phyloP scores from a whole-genome alignment of 371 early-diverging fungal species.

The Mortierella sp. region DNA sequence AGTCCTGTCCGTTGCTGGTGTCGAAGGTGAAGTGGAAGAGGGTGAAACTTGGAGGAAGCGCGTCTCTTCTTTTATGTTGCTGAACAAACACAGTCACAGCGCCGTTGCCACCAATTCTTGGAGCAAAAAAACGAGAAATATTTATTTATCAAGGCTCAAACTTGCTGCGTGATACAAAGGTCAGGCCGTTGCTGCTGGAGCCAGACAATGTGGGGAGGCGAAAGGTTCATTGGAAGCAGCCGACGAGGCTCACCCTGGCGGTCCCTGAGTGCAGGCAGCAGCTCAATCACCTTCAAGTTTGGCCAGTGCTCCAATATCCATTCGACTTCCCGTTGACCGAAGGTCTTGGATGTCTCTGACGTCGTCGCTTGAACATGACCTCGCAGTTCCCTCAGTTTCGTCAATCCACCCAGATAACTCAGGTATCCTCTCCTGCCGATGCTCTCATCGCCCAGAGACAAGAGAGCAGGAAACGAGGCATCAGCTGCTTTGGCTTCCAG shows the following conservation, averaged over 20 bases:
- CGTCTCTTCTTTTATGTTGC: too few relatives aligned
- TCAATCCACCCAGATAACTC: background rate
- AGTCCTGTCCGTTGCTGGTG: too few relatives aligned
- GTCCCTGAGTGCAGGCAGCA: background rate
- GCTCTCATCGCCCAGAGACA: background rate
- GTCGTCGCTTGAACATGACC: background rate
- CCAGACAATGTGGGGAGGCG: background rate
- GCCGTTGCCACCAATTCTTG: too few relatives aligned
- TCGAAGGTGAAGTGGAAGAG: too few relatives aligned
- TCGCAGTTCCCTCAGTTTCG: background rate
- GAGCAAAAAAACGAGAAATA: too few relatives aligned
- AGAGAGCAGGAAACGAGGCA: background rate
- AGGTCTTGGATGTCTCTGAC: background rate
- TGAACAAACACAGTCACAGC: too few relatives aligned
- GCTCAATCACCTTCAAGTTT: background rate
- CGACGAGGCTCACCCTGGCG: background rate
- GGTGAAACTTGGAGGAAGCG: too few relatives aligned
- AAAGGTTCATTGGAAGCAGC: background rate
- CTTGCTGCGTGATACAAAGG: background rate
- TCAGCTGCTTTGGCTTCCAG: background rate
- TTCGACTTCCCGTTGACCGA: background rate
- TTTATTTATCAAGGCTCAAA: too few relatives aligned
- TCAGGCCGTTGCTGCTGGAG: background rate
- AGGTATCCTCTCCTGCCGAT: background rate
- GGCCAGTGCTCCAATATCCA: background rate